phyloP scores from a whole-genome alignment of 1,284 basidiomycete genomes.

The Microbotryum scabiosae region DNA sequence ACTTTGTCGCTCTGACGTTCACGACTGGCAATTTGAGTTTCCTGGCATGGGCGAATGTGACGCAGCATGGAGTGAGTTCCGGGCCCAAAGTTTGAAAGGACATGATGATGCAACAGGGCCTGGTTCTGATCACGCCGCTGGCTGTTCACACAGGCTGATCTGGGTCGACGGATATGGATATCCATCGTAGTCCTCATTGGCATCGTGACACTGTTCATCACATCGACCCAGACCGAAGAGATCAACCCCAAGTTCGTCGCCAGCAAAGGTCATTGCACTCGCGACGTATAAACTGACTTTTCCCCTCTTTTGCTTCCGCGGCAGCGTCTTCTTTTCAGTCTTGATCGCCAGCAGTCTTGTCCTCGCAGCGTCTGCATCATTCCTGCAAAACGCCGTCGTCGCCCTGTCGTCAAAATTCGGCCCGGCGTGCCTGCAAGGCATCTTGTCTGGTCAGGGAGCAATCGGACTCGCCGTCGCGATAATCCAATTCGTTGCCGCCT shows the following conservation, averaged over 20 bases:
- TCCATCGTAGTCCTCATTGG: conserved; percentile 17
- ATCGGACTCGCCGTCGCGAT: conserved; percentile 33
- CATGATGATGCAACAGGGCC: no score
- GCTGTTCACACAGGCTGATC: conserved; percentile 9
- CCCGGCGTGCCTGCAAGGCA: conserved; percentile 34
- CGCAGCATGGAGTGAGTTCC: conserved; percentile 18
- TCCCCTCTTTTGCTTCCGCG: not conserved
- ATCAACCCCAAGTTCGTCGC: conserved; percentile 14
- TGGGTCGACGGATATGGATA: conserved; percentile 13
- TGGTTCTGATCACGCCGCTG: not conserved
- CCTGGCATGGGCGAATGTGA: conserved; percentile 25
- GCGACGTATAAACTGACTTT: not conserved
- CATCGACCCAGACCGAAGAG: conserved; percentile 24
- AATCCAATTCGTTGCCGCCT: conserved; percentile 33
- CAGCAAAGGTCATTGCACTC: no score
- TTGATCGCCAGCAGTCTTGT: conserved; percentile 23
- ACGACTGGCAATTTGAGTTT: conserved; percentile 31
- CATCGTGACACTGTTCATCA: conserved; percentile 22
- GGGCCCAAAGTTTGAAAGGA: no score
- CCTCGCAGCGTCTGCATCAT: conserved; percentile 24
- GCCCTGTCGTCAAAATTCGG: conserved; percentile 33
- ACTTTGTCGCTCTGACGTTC: conserved; percentile 32
- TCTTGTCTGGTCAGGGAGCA: conserved; percentile 35
- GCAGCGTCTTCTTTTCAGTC: conserved; percentile 28
- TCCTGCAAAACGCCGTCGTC: conserved; percentile 32